Evolutionary conservation across 2,329 filamentous ascomycete species (phyloP).

Genomic region (Hypoxylon sp.): DNA sequence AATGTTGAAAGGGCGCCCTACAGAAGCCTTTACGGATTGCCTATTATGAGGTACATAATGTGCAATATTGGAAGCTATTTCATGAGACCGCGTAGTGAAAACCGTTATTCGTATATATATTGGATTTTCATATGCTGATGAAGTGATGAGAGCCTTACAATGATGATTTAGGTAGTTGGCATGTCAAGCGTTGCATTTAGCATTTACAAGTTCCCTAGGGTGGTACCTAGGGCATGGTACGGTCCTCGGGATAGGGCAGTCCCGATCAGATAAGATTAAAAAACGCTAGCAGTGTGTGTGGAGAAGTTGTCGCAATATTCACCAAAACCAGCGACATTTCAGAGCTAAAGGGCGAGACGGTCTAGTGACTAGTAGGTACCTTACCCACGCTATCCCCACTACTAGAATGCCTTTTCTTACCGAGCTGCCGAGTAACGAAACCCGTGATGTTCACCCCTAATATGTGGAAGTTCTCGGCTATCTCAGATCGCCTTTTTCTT

Average conservation of each 20-base stretch:
- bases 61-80: no score
- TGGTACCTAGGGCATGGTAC: no score
- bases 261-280: slow-evolving; percentile 10
- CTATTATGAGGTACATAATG: no score
- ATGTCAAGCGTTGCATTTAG: neutral
- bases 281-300: neutral
- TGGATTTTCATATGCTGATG: neutral
- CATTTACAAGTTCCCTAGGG: neutral
- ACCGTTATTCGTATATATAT: neutral
- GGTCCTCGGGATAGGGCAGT: neutral
- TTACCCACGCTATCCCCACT: neutral
- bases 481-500: neutral
- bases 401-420: neutral
- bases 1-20: neutral
- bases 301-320: neutral
- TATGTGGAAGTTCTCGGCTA: neutral
- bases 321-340: neutral
- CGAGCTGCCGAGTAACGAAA: neutral
- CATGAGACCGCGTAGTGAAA: neutral
- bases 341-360: neutral
- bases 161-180: no score
- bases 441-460: neutral
- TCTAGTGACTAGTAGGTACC: neutral
- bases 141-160: no score
- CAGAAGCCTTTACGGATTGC: no score